These are phyloP conservation scores for Lachnellula cervina DNA, from an alignment of 2,329 filamentous ascomycete genomes.

Conservation along the genomic window DNA sequence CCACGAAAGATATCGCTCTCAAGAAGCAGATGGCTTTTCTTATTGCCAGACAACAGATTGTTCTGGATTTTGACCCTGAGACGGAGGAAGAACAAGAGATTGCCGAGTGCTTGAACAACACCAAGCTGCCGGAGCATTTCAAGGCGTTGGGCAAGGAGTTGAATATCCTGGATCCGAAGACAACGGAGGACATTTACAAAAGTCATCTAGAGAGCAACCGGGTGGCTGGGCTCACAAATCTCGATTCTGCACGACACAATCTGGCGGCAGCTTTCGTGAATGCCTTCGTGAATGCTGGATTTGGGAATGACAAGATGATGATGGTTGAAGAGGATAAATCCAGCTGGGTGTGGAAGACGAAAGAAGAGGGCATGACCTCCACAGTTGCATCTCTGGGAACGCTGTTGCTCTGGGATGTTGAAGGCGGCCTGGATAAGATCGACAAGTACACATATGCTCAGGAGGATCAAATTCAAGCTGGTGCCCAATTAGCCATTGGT, in stretches of 20 bases:
- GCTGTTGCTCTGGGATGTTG: constrained; percentile 88
- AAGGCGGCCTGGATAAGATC: constrained; percentile 86
- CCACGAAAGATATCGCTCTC: constrained; percentile 73
- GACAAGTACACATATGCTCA: constrained; percentile 86
- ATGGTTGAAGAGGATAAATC: constrained; percentile 81
- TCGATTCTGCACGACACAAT: constrained; percentile 94
- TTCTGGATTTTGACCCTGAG: constrained; percentile 61
- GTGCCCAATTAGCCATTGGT: constrained; percentile 86
- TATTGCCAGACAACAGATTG: constrained; percentile 85
- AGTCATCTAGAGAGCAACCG: constrained; percentile 94
- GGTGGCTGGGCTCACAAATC: constrained; percentile 86
- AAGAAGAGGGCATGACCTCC: constrained; percentile 95
- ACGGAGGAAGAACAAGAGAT: constrained; percentile 68
- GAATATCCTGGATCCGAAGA: constrained; percentile 94
- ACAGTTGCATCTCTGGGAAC: constrained; percentile 92
- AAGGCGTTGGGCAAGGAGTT: constrained; percentile 91
- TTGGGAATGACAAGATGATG: constrained; percentile 97
- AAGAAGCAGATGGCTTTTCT: constrained; percentile 94
- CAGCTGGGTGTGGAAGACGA: constrained; percentile 98
- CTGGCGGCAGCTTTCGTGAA: constrained; percentile 95
- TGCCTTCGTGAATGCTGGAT: constrained; percentile 93
- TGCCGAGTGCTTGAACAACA: constrained; percentile 80
- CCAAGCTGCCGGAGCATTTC: constrained; percentile 85
- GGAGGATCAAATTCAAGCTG: constrained; percentile 83
- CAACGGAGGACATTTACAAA: constrained; percentile 98